Evolutionary conservation across 305 asterid genomes (phyloP).

Genomic region (Fraxinus nigra): DNA sequence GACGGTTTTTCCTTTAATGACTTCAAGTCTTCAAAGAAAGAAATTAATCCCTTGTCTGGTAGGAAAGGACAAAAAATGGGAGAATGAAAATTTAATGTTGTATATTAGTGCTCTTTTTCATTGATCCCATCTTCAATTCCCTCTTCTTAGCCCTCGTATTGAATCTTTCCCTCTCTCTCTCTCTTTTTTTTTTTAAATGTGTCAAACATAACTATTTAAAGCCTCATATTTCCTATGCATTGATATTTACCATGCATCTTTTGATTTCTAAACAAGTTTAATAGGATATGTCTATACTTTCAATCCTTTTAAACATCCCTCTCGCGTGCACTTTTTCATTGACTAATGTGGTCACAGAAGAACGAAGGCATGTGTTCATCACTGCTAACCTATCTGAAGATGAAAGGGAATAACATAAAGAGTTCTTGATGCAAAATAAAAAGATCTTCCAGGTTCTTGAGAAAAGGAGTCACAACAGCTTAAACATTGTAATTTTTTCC

Average conservation of each 20-base stretch:
- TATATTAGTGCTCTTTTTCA: background rate
- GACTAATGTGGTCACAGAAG: background rate
- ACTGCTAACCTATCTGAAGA: background rate
- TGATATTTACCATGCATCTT: background rate
- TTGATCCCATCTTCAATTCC: background rate
- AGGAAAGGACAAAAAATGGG: background rate
- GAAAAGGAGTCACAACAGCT: background rate
- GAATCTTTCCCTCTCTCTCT: background rate
- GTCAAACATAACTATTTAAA: background rate
- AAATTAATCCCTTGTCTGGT: background rate
- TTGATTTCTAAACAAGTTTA: slow-evolving; percentile 7
- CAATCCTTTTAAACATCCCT: background rate
- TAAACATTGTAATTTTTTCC: slow-evolving; percentile 16
- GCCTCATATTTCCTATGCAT: background rate
- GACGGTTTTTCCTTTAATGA: background rate
- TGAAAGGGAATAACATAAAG: background rate
- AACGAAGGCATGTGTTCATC: background rate
- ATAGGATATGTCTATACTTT: background rate
- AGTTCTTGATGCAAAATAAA: background rate
- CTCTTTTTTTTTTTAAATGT: background rate
- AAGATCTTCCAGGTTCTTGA: background rate
- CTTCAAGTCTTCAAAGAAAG: background rate
- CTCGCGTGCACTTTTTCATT: slow-evolving; percentile 8
- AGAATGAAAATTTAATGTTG: background rate
- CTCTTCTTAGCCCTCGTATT: background rate